Base-by-base conservation (phyloP, 2,329 filamentous ascomycete genomes). In the Akanthomyces dipterigenus region DNA sequence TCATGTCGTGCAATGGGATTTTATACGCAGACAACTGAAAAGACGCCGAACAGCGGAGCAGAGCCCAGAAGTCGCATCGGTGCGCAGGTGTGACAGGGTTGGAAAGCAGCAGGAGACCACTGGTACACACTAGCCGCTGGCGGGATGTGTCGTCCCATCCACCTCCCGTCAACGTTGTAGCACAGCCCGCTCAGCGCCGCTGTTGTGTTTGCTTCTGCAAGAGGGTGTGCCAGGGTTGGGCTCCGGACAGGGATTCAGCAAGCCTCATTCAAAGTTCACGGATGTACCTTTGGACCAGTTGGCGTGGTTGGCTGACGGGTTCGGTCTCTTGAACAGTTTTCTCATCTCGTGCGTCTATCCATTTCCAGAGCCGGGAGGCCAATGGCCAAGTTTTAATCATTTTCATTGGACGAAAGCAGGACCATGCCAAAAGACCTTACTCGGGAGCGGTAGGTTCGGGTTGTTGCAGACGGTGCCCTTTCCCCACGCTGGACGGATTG, bases 131-230 rank as follows among this genome's bases (percentile, higher is more conserved):
- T 8, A 7, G 12, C 20, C 20, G 22, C 26, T 16, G 22, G 31
- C 45, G 20, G 43, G 43, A 28, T 40, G 22, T 48, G 20, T 57
- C 43, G 43, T 57, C 55, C 55, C 55, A 40, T 57, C 48, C 43
- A 57, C 43, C 28, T 57, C 55, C 43, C 31, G 43, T 57, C 55
- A 28, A 57, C 31, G 55, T 57, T 49, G 43, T 45, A 56, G 26
- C 38, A 42, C 28, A 57, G 43, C 28, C 31, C 31, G n/a, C n/a
- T n/a, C n/a, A n/a, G n/a, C n/a, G n/a, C n/a, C n/a, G 22, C 4
- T 12, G 42, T 46, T 8, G 16, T 22, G 55, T 40, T 48, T 49
- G 22, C 43, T 45, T 43, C 18, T 48, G 55, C 53, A 43, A 22
- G 36, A 43, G 11, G 4, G n/a, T 24, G 22, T 38, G 38, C 24